phyloP scores from a whole-genome alignment of 768 basidiomycete genomes.

The Suillus ampliporus region DNA sequence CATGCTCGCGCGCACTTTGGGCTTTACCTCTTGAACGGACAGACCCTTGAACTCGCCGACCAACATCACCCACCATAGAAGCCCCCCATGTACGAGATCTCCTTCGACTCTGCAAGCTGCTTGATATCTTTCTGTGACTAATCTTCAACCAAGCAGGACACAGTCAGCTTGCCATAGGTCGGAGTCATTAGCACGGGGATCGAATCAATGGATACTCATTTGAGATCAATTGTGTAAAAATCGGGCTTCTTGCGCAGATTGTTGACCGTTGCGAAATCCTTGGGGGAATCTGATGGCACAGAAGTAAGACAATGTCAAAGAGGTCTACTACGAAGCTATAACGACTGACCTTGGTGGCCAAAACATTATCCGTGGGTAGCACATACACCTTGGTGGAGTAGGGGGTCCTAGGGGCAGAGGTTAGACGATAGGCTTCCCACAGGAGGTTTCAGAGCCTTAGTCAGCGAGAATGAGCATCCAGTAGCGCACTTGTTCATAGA shows the following conservation, averaged over 20 bases:
- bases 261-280: constrained; percentile 88
- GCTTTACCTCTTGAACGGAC: constrained; percentile 89
- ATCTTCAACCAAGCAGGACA: constrained; percentile 80
- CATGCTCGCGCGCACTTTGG: constrained; percentile 83
- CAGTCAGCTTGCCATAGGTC: constrained; percentile 91
- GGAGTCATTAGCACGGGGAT: constrained; percentile 88
- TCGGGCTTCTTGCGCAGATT: constrained; percentile 96
- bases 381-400: constrained; percentile 95
- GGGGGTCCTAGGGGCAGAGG: no score
- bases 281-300: constrained; percentile 97
- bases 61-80: constrained; percentile 94
- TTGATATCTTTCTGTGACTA: constrained; percentile 93
- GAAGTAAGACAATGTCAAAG: constrained; percentile 57
- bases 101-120: constrained; percentile 94
- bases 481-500: no score
- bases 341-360: constrained; percentile 78
- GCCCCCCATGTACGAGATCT: constrained; percentile 96
- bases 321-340: constrained; percentile 10
- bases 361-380: constrained; percentile 96
- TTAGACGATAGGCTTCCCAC: no score
- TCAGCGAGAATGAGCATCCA: no score
- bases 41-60: constrained; percentile 93
- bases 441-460: no score
- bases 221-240: constrained; percentile 91
- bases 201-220: constrained; percentile 85